These are phyloP conservation scores for Apiotrichum gracile DNA, from an alignment of 1,284 basidiomycete genomes.

Conservation along the genomic window DNA sequence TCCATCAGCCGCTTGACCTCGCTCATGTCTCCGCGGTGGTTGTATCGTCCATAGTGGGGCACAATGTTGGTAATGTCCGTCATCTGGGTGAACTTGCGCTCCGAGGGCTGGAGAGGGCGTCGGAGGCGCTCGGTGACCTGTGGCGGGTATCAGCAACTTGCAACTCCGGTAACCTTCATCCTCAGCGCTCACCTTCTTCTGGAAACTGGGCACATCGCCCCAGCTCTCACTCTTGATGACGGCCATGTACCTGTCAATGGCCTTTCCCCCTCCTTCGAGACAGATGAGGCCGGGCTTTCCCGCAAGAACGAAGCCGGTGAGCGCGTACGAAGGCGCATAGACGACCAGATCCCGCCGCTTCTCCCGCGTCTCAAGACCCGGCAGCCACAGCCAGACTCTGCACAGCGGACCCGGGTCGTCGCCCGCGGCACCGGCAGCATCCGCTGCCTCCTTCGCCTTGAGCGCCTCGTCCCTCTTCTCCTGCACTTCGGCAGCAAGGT, in stretches of 20 bases:
- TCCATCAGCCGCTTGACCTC: conserved; percentile 47
- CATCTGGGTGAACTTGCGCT: conserved; percentile 43
- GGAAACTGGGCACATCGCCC: conserved; percentile 49
- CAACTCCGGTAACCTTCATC: neutral
- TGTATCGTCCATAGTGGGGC: conserved; percentile 41
- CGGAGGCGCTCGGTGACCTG: conserved; percentile 49
- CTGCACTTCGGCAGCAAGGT: neutral
- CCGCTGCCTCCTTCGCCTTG: neutral
- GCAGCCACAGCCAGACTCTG: conserved; percentile 48
- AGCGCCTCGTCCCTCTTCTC: neutral
- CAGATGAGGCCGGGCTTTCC: conserved; percentile 49
- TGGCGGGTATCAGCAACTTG: neutral
- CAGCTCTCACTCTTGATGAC: conserved; percentile 49
- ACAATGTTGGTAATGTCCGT: conserved; percentile 47
- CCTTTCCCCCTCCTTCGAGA: conserved; percentile 43
- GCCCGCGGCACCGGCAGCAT: neutral
- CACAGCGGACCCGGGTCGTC: conserved; percentile 19
- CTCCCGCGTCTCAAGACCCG: conserved; percentile 42
- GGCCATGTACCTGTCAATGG: conserved; percentile 45
- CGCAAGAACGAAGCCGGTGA: conserved; percentile 49
- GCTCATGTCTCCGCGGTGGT: conserved; percentile 49
- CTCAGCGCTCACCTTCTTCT: conserved; percentile 46
- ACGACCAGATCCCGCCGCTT: conserved; percentile 47
- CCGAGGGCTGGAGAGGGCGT: conserved; percentile 19
- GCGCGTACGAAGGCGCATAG: conserved; percentile 38